A percentile compares a stretch with the other conserved stretches of the same genome.
Evolutionary conservation across 805 yeast genomes (phyloP).

Genomic region (Clavispora carvajalis): DNA sequence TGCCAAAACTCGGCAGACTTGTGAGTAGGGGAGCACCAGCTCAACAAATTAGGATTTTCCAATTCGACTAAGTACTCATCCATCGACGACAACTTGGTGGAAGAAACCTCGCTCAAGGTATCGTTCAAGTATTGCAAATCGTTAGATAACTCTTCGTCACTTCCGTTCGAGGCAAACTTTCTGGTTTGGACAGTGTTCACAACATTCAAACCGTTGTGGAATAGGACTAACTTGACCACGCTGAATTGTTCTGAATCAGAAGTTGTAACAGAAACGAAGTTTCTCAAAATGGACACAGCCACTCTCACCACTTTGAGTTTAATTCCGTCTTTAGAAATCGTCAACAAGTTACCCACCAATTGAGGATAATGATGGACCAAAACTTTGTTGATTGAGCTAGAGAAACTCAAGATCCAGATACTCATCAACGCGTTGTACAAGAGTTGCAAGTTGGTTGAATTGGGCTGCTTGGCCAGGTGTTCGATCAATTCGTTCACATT

Average conservation of each 20-base stretch:
- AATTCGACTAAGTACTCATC: slow-evolving; percentile 89
- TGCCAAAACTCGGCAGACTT: slow-evolving; percentile 85
- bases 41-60: slow-evolving; percentile 66
- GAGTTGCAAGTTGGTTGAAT: slow-evolving; percentile 61
- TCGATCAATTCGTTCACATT: slow-evolving; percentile 26
- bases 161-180: slow-evolving; percentile 67
- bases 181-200: slow-evolving; percentile 70
- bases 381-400: slow-evolving; percentile 42
- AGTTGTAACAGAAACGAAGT: slow-evolving; percentile 41
- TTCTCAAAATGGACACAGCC: slow-evolving; percentile 67
- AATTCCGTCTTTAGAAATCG: slow-evolving; percentile 70
- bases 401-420: slow-evolving; percentile 84
- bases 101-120: slow-evolving; percentile 65
- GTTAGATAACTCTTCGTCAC: slow-evolving; percentile 77
- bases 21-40: slow-evolving; percentile 85
- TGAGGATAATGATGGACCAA: slow-evolving; percentile 50
- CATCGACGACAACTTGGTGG: slow-evolving; percentile 72
- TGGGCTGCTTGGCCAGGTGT: slow-evolving; percentile 29
- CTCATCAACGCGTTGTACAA: slow-evolving; percentile 75
- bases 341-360: slow-evolving; percentile 47
- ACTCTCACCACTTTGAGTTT: slow-evolving; percentile 89
- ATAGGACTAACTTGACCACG: slow-evolving; percentile 61
- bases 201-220: slow-evolving; percentile 69
- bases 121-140: slow-evolving; percentile 61
- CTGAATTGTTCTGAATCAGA: slow-evolving; percentile 33